Conservation (phyloP, 2,329 filamentous ascomycete species). For the Penicillium verrucosum region DNA sequence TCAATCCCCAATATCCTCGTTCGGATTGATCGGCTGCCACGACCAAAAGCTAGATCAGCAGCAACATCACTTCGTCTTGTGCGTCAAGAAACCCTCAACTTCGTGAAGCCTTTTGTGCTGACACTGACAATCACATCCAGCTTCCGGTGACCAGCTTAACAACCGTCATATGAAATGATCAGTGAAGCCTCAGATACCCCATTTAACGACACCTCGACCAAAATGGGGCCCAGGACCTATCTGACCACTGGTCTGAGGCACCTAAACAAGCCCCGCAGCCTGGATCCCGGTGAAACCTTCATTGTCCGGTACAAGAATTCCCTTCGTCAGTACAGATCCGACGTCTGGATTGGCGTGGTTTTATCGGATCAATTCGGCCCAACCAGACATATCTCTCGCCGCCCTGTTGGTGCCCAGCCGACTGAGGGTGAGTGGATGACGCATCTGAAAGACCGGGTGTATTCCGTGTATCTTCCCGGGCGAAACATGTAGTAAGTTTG, state of each 20-base stretch:
- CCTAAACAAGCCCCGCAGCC: neutral
- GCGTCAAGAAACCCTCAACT: neutral
- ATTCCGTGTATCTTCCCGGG: conserved; percentile 13
- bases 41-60: neutral
- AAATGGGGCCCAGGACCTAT: neutral
- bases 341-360: conserved; percentile 15
- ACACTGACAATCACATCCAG: neutral
- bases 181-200: neutral
- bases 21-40: neutral
- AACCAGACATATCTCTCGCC: neutral
- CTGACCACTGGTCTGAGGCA: neutral
- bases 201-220: neutral
- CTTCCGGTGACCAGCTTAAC: neutral
- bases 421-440: conserved; percentile 4
- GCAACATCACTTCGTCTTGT: neutral
- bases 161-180: neutral
- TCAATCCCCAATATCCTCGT: no score
- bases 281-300: conserved; percentile 3
- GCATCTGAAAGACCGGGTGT: conserved; percentile 3
- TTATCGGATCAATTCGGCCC: conserved; percentile 3
- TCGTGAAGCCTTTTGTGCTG: neutral
- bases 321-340: neutral
- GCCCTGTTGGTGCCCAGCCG: conserved; percentile 3
- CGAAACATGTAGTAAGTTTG: conserved; percentile 17
- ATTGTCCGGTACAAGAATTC: conserved; percentile 15